Conservation (phyloP, 768 basidiomycete species). For the Leucosporidium creatinivorum region DNA sequence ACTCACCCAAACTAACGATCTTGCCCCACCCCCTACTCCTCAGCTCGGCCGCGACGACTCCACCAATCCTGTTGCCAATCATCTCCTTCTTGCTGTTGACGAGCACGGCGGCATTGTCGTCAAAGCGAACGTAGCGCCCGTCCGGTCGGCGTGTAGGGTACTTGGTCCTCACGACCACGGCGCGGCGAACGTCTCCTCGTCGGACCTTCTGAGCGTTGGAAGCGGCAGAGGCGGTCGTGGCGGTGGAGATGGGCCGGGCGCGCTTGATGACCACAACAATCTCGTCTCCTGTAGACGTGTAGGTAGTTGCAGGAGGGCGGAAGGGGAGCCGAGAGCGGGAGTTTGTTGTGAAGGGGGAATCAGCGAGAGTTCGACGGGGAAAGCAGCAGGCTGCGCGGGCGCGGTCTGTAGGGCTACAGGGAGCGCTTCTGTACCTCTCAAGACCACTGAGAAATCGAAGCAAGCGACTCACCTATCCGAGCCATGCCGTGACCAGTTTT, state of each 20-base stretch:
- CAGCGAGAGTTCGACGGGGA: not conserved
- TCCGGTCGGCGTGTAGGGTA: conserved; percentile 79
- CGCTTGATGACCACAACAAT: conserved; percentile 91
- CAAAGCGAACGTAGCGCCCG: conserved; percentile 78
- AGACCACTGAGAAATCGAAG: not conserved
- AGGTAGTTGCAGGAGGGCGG: not conserved
- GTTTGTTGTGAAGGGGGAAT: not conserved
- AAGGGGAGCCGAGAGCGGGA: not conserved
- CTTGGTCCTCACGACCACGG: conserved; percentile 87
- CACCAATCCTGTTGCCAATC: conserved; percentile 88
- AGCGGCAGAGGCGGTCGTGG: conserved; percentile 39
- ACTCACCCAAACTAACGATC: conserved; percentile 59
- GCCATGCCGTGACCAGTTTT: conserved; percentile 96
- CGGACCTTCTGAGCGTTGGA: conserved; percentile 79
- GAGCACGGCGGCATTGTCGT: conserved; percentile 92
- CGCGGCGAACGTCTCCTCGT: conserved; percentile 87
- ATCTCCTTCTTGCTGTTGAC: conserved; percentile 94
- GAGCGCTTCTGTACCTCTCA: not conserved
- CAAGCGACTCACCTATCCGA: conserved; percentile 41
- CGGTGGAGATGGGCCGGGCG: conserved; percentile 64
- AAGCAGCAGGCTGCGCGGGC: no score
- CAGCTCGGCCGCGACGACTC: conserved; percentile 84
- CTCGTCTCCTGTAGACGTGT: conserved; percentile 60
- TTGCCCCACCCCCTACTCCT: conserved; percentile 91
- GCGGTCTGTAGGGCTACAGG: not conserved